Base-by-base conservation (phyloP, 129 eudicot genomes). In the Tagetes patula region DNA sequence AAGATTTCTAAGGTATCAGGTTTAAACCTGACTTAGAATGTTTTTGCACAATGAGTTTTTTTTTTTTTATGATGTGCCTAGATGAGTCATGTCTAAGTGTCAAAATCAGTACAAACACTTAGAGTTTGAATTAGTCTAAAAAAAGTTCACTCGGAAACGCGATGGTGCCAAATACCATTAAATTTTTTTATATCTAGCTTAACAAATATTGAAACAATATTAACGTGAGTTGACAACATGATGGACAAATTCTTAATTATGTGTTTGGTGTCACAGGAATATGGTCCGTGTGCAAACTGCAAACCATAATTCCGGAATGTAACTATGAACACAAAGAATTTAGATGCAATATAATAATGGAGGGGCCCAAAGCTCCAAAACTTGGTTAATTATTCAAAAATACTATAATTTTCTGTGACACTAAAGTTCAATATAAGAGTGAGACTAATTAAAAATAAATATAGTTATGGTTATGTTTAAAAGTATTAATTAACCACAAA, bases 261-360 rank as follows among this genome's bases (percentile, higher is more conserved):
- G 65, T 9, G 65, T 59, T 59, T 59, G 30, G 67, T 61, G 13
- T 45, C 8, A 61, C 67, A 61, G 67, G 45, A 61, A 61, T 37
- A 13, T 61, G 67, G 40, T 38, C 67, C 67, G 65, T 60, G 67
- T 34, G 67, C 3, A 37, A 36, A 1, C 34, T 1, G 2, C n/a
- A 56, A 30, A 34, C 5, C 4, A 47, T 47, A 11, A 47, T 46
- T 4, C 3, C 13, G n/a, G 8, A 31, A 56, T 56, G 12, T 55
- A 56, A 56, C 38, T 55, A 56, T 56, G 63, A 56, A 56, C 38
- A 56, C 63, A 56, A 56, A 31, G 63, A 56, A 56, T 30, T 56
- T 30, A 0, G 63, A 56, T 30, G 38, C 5, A 30, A 27, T 6
- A 27, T 13, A 56, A 56, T 30, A 56, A 30, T 56, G n/a, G 38